phyloP scores from a whole-genome alignment of 129 eudicot genomes.

The Erigeron canadensis region DNA sequence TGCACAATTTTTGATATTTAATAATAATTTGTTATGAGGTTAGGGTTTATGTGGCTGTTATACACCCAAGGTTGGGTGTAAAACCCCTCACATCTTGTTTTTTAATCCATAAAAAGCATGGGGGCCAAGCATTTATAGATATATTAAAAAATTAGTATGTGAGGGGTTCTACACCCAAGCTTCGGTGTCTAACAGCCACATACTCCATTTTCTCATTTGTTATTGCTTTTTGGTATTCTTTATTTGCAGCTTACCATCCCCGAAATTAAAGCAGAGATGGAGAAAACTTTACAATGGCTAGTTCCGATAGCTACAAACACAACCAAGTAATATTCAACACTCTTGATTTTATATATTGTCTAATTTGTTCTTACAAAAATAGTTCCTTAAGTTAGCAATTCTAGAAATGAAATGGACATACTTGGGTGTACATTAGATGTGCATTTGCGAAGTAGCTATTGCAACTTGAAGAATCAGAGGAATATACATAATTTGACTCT shows the following conservation, averaged over 20 bases:
- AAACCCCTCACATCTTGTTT: too few species aligned
- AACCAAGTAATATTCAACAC: conserved; percentile 63
- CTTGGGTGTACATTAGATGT: conserved; percentile 2
- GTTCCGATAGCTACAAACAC: conserved; percentile 98
- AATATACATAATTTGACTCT: too few species aligned
- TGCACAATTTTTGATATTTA: background rate
- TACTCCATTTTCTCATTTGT: background rate
- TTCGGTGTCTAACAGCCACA: too few species aligned
- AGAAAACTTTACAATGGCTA: conserved; percentile 93
- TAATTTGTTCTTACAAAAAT: conserved; percentile 1
- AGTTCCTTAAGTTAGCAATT: background rate
- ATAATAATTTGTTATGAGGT: background rate
- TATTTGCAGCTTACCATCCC: conserved; percentile 68
- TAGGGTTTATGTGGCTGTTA: too few species aligned
- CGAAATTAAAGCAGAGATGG: conserved; percentile 97
- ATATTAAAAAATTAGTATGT: too few species aligned
- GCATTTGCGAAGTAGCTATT: background rate
- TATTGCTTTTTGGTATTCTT: conserved; percentile 4
- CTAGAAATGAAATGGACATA: conserved; percentile 7
- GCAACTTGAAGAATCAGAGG: background rate
- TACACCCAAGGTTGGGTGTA: too few species aligned
- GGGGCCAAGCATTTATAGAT: too few species aligned
- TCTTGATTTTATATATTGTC: conserved; percentile 5
- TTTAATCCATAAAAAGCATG: too few species aligned
- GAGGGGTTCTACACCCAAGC: too few species aligned